phyloP scores from a whole-genome alignment of 306 rosid species.

The Spatholobus suberectus region DNA sequence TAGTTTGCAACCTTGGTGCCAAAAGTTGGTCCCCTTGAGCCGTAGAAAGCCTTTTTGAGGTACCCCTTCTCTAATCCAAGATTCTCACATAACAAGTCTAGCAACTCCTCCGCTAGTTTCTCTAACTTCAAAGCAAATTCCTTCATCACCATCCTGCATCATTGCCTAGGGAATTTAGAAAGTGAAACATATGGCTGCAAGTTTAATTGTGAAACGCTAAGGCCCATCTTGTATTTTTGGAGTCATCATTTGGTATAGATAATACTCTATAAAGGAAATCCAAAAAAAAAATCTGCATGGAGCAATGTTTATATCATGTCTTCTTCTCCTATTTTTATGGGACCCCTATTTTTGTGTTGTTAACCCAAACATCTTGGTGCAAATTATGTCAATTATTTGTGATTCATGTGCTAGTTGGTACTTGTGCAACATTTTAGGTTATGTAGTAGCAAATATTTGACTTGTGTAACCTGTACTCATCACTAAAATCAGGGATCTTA shows the following conservation, averaged over 20 bases:
- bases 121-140: slow-evolving; percentile 37
- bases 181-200: too few relatives aligned
- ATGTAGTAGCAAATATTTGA: too few relatives aligned
- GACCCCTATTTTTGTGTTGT: neutral
- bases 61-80: too few relatives aligned
- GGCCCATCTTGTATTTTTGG: neutral
- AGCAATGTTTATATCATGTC: neutral
- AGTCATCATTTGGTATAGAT: neutral
- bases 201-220: too few relatives aligned
- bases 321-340: neutral
- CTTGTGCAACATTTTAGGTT: neutral
- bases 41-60: slow-evolving; percentile 24
- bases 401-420: neutral
- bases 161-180: too few relatives aligned
- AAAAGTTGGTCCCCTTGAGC: slow-evolving; percentile 36
- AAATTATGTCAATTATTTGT: neutral
- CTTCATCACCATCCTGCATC: slow-evolving; percentile 39
- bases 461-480: slow-evolving; percentile 61
- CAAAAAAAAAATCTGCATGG: too few relatives aligned
- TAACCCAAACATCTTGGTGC: too few relatives aligned
- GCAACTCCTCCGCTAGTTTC: slow-evolving; percentile 37
- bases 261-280: too few relatives aligned
- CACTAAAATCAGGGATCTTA: slow-evolving; percentile 65
- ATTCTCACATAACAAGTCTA: too few relatives aligned
- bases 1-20: slow-evolving; percentile 37